Percentiles rank a stretch among this genome's conserved stretches.
Conservation (phyloP, 169 alveolate species). For the Plasmodium chabaudi region DNA sequence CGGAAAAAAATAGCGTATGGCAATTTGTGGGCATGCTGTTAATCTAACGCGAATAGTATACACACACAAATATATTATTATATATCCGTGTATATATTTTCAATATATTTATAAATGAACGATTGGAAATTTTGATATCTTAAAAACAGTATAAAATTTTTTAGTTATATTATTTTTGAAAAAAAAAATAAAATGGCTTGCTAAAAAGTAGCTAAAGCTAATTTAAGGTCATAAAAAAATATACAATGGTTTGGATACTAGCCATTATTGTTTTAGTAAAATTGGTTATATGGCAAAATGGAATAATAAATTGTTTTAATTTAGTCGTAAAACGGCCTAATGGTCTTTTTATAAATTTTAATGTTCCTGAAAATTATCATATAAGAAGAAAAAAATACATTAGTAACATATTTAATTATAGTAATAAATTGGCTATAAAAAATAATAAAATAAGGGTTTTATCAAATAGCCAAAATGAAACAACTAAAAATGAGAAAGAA, state of each 20-base stretch:
- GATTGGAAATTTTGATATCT: too few relatives aligned
- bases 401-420: background rate
- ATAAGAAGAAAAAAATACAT: constrained; percentile 2
- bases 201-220: constrained; percentile 3
- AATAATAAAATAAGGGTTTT: background rate
- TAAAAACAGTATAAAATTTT: background rate
- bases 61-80: too few relatives aligned
- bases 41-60: too few relatives aligned
- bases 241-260: constrained; percentile 36
- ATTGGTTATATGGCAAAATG: constrained; percentile 26
- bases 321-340: constrained; percentile 15
- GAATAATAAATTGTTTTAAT: constrained; percentile 15
- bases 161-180: constrained; percentile 12
- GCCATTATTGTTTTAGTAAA: constrained; percentile 8
- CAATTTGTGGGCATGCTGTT: too few relatives aligned
- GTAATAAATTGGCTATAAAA: background rate
- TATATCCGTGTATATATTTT: too few relatives aligned
- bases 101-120: too few relatives aligned
- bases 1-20: too few relatives aligned
- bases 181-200: constrained; percentile 3
- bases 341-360: background rate
- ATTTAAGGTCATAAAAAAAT: background rate
- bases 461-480: constrained; percentile 1
- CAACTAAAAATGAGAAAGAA: constrained; percentile 2
- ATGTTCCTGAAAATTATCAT: constrained; percentile 1